Evolutionary conservation across 768 basidiomycete species (phyloP), one percentile per base, ranked within the genome.

Genomic region (Amanita jacksonii): DNA sequence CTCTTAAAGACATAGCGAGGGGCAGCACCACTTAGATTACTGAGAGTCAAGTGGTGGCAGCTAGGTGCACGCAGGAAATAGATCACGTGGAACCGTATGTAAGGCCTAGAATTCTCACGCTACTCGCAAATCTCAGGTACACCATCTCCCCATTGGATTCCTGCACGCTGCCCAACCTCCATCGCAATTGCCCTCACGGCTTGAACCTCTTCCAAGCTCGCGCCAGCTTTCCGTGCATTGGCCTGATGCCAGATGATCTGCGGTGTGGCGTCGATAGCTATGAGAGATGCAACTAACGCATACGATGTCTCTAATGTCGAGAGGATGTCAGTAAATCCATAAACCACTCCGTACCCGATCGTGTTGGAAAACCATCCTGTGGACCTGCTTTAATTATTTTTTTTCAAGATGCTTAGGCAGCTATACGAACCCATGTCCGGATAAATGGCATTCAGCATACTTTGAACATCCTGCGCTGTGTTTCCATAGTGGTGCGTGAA

Each of bases 201-300:
- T 31, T 59, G 60, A 5, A 69, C 67, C 51, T 82, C 69, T 12
- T 72, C 74, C 13, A 62, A 45, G 2, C 66, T 72, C 8, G 79
- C 80, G 3, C 79, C 79, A 34, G 66, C 64, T 41, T 76, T 63
- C 32, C 66, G 62, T 2, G 80, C 78, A 12, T 74, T 74, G 9
- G 65, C 62, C 18, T 83, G 62, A 52, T 83, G 81, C 81, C 81
- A 84, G n/a, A 49, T 60, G 23, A 78, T 73, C 53, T 84, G 81
- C 30, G 65, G 71, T 0, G 80, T 77, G 25, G 77, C 72, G 54
- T 83, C 79, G 45, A 64, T 66, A 3, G 76, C 70, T 52, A 84
- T 74, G 36, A 81, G 67, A 0, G 77, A 71, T 9, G 79, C 69
- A n/a, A 81, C 72, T 50, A 81, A 58, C 10, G 70, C 64, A 53